Conservation (phyloP, 306 rosid genomes). For the Delonix regia region DNA sequence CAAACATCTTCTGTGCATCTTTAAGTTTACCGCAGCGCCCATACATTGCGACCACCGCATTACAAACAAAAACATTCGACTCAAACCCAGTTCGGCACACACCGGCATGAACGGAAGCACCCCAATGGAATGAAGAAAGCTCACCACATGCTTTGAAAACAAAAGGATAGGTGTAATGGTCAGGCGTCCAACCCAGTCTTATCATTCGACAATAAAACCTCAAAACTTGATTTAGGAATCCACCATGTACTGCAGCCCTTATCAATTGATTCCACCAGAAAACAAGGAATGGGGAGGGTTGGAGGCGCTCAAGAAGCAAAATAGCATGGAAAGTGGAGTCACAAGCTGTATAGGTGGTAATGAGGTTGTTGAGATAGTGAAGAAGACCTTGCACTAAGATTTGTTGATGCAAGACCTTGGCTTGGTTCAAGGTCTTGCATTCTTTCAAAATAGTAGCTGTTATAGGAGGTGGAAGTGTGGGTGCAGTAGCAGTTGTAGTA, state of each 20-base stretch:
- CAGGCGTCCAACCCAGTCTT: conserved; percentile 70
- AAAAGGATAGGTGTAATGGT: conserved; percentile 73
- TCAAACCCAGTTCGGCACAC: conserved; percentile 54
- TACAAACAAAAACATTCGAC: conserved; percentile 77
- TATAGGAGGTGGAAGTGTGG: conserved; percentile 10
- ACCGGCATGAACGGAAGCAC: conserved; percentile 58
- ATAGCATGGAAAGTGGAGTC: conserved; percentile 46
- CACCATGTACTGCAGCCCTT: conserved; percentile 48
- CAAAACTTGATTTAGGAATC: conserved; percentile 42
- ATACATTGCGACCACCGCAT: conserved; percentile 75
- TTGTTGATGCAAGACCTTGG: conserved; percentile 58
- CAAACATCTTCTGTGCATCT: conserved; percentile 65
- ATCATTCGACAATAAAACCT: conserved; percentile 52
- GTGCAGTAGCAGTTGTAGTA: neutral
- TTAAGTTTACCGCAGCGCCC: conserved; percentile 54
- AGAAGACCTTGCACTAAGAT: conserved; percentile 41
- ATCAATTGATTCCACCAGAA: conserved; percentile 86
- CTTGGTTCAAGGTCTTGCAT: conserved; percentile 49
- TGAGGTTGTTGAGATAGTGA: conserved; percentile 36
- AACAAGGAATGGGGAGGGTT: conserved; percentile 47
- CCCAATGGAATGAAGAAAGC: conserved; percentile 39
- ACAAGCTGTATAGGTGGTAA: conserved; percentile 53
- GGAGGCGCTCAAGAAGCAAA: conserved; percentile 50
- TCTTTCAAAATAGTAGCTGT: conserved; percentile 23
- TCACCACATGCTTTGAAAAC: conserved; percentile 77